Evolutionary conservation across 2,329 filamentous ascomycete genomes (phyloP), one percentile per base, ranked within the genome.

Genomic region (Fusarium robinianum): DNA sequence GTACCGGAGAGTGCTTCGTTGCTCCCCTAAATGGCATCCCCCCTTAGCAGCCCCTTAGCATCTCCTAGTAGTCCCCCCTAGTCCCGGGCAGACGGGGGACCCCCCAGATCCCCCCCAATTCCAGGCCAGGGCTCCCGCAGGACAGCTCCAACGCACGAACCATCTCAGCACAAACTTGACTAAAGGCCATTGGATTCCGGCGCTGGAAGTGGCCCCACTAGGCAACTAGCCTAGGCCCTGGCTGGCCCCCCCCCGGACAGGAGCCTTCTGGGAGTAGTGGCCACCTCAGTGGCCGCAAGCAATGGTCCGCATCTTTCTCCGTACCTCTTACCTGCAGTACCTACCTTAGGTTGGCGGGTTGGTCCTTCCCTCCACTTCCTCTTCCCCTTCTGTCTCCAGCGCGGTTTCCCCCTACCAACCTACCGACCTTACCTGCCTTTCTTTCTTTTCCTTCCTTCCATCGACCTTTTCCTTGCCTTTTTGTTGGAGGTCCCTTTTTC

Each of bases 71-170:
- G 43, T 42, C 36, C 33, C 34, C 26, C 21, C 7, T 22, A 35
- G 32, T n/a, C 17, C 29, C 30, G 30, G 30, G 30, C 30, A 35
- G 38, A 55, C 50, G 29, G 40, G 37, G 48, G 47, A 7, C 27
- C 49, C 43, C 51, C 55, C 54, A 54, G 49, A 53, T 50, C 39
- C 44, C 40, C 57, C 57, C 57, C 57, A 57, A 55, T 60, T 55
- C 55, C 48, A 58, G 55, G 53, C 55, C 55, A 61, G 55, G 55
- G 51, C 57, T 57, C 55, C 55, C 57, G 53, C 55, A 61, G 47
- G 37, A 43, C 46, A 50, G 51, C 49, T 46, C 27, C 39, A 51
- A 46, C 41, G 55, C 55, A 58, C 54, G 52, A 55, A 53, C 57
- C 56, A 59, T 48, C 33, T 32, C 38, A 21, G n/a, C n/a, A n/a